Percentiles rank a stretch among this genome's conserved stretches.
These are phyloP conservation scores for Suhomyces ambrosiae DNA, from an alignment of 1,139 yeast species.

Conservation along the genomic window DNA sequence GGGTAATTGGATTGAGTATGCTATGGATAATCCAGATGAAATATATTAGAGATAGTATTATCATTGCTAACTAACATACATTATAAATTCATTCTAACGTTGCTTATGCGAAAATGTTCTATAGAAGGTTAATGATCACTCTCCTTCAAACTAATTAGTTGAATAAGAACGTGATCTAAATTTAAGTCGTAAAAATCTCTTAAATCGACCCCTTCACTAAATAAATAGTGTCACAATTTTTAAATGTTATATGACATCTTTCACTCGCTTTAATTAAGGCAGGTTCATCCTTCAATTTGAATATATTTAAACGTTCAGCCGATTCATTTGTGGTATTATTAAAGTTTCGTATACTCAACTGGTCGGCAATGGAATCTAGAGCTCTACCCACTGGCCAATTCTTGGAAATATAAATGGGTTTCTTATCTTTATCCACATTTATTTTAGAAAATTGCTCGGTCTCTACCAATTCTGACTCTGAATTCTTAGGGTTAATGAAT, in stretches of 20 bases:
- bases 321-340: slow-evolving; percentile 54
- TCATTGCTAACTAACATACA: too few relatives aligned
- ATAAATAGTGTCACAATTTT: slow-evolving; percentile 55
- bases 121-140: too few relatives aligned
- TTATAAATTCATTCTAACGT: too few relatives aligned
- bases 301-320: slow-evolving; percentile 48
- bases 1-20: slow-evolving; percentile 69
- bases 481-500: slow-evolving; percentile 42
- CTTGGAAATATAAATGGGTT: slow-evolving; percentile 56
- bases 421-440: slow-evolving; percentile 30
- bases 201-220: slow-evolving; percentile 53
- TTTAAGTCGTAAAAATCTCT: too few relatives aligned
- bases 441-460: slow-evolving; percentile 26
- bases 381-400: slow-evolving; percentile 80
- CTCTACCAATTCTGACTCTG: slow-evolving; percentile 24
- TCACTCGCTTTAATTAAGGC: slow-evolving; percentile 35
- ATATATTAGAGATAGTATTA: slow-evolving; percentile 2
- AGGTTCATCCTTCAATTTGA: slow-evolving; percentile 33
- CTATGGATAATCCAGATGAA: slow-evolving; percentile 1
- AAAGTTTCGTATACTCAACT: slow-evolving; percentile 54
- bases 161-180: too few relatives aligned
- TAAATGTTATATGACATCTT: slow-evolving; percentile 46
- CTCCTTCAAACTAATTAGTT: too few relatives aligned
- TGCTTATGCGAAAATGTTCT: too few relatives aligned
- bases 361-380: slow-evolving; percentile 65